Percentiles rank a stretch among this genome's conserved stretches.
phyloP scores from a whole-genome alignment of 2,329 filamentous ascomycete species.

The Thelonectria blattea region DNA sequence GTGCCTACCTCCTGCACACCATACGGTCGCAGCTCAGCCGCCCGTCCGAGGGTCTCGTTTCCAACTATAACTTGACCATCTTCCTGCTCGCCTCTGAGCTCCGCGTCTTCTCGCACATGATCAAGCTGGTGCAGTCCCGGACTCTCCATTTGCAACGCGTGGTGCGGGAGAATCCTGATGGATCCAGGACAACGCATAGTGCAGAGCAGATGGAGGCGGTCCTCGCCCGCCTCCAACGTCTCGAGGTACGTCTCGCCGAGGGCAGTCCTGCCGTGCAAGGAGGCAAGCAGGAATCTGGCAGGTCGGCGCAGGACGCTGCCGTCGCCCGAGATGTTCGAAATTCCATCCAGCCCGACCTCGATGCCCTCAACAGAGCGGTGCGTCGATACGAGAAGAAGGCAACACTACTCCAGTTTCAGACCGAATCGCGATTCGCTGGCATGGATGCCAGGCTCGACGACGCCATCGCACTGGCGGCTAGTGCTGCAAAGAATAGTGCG shows the following conservation, averaged over 20 bases:
- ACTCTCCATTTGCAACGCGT: conserved; percentile 83
- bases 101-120: conserved; percentile 79
- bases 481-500: conserved; percentile 64
- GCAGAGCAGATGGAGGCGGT: conserved; percentile 61
- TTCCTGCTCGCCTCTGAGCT: conserved; percentile 89
- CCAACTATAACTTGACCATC: conserved; percentile 90
- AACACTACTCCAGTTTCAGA: conserved; percentile 75
- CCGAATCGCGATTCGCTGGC: conserved; percentile 74
- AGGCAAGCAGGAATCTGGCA: conserved; percentile 41
- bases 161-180: conserved; percentile 61
- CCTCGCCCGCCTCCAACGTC: conserved; percentile 67
- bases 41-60: conserved; percentile 85
- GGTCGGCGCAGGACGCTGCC: conserved; percentile 50
- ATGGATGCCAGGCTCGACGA: conserved; percentile 77
- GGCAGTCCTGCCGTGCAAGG: conserved; percentile 37
- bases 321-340: conserved; percentile 66
- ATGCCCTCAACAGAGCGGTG: conserved; percentile 86
- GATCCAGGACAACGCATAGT: conserved; percentile 37
- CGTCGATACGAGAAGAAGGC: conserved; percentile 91
- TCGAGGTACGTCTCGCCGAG: conserved; percentile 62
- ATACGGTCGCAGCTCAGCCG: conserved; percentile 82
- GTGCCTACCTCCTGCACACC: conserved; percentile 83
- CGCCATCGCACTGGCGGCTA: conserved; percentile 79
- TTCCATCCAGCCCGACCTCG: conserved; percentile 78
- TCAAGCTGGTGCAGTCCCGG: conserved; percentile 78